Evolutionary conservation across 495 filamentous ascomycete genomes (phyloP).

Genomic region (Penicillium arizonense): DNA sequence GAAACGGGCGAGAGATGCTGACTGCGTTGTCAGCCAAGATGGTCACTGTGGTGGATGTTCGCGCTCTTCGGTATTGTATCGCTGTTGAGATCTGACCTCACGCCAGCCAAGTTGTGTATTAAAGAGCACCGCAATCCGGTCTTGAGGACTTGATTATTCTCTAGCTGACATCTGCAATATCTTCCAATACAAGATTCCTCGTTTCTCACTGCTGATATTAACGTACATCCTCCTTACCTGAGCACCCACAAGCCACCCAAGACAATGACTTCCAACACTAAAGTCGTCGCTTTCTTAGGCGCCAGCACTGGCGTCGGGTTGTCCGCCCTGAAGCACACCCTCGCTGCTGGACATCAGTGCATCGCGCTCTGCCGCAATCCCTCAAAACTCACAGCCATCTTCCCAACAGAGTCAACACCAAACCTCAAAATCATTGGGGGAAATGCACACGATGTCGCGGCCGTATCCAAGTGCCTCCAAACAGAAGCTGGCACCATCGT

Average conservation of each 20-base stretch:
- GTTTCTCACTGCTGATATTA: no score
- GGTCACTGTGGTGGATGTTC: no score
- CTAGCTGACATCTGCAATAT: neutral
- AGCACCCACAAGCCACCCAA: neutral
- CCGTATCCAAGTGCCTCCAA: constrained; percentile 37
- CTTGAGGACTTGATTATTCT: no score
- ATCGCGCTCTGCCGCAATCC: constrained; percentile 59
- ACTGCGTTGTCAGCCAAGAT: no score
- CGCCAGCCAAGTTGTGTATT: neutral
- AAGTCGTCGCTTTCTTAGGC: constrained; percentile 49
- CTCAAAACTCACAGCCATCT: constrained; percentile 52
- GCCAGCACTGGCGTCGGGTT: constrained; percentile 50
- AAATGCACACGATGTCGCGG: constrained; percentile 45
- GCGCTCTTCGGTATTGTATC: no score
- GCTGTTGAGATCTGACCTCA: no score
- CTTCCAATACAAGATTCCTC: neutral
- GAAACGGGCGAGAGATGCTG: constrained; percentile 9
- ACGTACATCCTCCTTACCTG: no score
- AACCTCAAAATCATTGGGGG: constrained; percentile 52
- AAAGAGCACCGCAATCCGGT: neutral
- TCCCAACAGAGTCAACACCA: constrained; percentile 28
- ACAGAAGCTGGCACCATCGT: constrained; percentile 19
- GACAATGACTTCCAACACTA: constrained; percentile 15
- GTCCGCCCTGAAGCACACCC: constrained; percentile 45
- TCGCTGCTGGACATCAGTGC: constrained; percentile 49